Evolutionary conservation across 371 early-diverging fungal genomes (phyloP), one percentile per base, ranked within the genome.

Genomic region (Mucor saturninus): DNA sequence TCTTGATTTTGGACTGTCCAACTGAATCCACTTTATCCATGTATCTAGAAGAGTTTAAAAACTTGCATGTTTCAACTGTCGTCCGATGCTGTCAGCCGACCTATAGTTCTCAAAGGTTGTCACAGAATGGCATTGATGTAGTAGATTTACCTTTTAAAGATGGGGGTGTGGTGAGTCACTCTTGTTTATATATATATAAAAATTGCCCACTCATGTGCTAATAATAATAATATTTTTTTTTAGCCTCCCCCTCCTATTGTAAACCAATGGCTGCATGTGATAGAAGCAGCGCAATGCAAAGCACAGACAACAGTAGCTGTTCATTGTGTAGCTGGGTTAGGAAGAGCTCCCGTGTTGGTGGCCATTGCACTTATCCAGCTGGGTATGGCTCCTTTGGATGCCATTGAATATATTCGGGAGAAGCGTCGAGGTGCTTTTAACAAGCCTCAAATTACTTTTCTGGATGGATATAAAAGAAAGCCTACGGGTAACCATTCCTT

Each of bases 1-100:
- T 93, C 73, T 76, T 97, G 38, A 91, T 97, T 56, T 84, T 94
- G 65, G 96, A 96, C 71, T 91, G 93, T 51, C 96, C 97, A 2
- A 91, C 96, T 21, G 91, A 93, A 69, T 77, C 87, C 57, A 94
- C 89, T 7, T 70, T 96, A 35, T 81, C 84, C 2, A 79, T 88
- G 14, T 97, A 97, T 64, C 59, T 92, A 13, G 83, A 86, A 72
- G 92, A 95, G 68, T 83, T 95, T 69, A 72, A 77, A 37, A 77
- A 84, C 42, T 79, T 89, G 53, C 74, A 86, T 56, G 95, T 95
- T 30, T 86, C 89, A 2, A 91, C 93, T 30, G 93, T 97, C 4
- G 95, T 94, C n/a, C 68, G 81, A 14, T 80, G 81, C 35, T 95
- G 96, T 73, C 94, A 95, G 70, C 93, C 95, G 13, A 94, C 95